phyloP scores from a whole-genome alignment of 2,329 filamentous ascomycete genomes.

The Cyclaneusma minus region DNA sequence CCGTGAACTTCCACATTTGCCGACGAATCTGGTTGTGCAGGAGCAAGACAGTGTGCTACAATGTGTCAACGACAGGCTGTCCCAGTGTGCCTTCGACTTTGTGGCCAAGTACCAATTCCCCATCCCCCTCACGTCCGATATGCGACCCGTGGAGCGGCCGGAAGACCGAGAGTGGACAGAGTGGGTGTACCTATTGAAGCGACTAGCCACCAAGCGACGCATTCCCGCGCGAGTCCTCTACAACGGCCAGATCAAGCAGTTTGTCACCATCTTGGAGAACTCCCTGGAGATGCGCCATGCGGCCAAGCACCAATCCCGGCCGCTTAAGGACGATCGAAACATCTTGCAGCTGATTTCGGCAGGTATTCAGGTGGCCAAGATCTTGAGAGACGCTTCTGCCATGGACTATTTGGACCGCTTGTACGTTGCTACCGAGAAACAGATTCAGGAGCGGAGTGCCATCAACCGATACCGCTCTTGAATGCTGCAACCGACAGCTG shows the following conservation, averaged over 20 bases:
- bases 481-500: too few relatives aligned
- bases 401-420: conserved; percentile 72
- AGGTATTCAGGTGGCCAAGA: conserved; percentile 75
- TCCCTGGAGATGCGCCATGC: conserved; percentile 78
- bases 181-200: conserved; percentile 78
- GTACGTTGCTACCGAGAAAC: conserved; percentile 67
- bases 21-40: conserved; percentile 66
- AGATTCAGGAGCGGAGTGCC: conserved; percentile 52
- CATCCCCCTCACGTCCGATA: conserved; percentile 59
- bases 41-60: conserved; percentile 73
- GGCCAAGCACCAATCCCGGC: conserved; percentile 68
- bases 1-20: conserved; percentile 65
- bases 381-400: conserved; percentile 67
- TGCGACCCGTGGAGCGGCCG: conserved; percentile 59
- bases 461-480: too few relatives aligned
- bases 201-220: conserved; percentile 70
- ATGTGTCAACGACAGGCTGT: conserved; percentile 71
- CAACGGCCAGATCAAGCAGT: conserved; percentile 82
- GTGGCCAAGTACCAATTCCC: conserved; percentile 85
- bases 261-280: conserved; percentile 78
- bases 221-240: conserved; percentile 75
- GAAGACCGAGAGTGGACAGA: conserved; percentile 81
- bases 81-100: conserved; percentile 78
- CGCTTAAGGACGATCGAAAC: conserved; percentile 77
- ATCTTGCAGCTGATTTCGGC: conserved; percentile 78